Base-by-base conservation (phyloP, 257 asterid genomes). In the Knoxia roxburghii region DNA sequence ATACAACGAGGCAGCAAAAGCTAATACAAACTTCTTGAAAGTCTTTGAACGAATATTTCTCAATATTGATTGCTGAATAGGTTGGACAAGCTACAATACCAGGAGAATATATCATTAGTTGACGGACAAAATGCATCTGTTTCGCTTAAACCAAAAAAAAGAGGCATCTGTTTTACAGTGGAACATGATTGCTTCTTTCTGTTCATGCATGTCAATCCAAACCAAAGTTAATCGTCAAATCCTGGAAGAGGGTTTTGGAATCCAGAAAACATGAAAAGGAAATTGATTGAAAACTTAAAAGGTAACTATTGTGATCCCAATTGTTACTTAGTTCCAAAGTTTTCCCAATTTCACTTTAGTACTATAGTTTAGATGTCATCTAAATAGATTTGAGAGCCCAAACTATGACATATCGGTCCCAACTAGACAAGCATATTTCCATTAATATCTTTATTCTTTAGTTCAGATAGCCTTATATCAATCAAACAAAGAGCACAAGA, bases 21-120 rank as follows among this genome's bases (percentile, higher is more conserved):
- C 85, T 65, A 78, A 87, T 82, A 89, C 87, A 73, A 94, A 90
- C 71, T 76, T 86, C 54, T 87, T 87, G 63, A 94, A 70, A 48
- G 87, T 76, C 69, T 85, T 95, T 73, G 86, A 62, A 68, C 98
- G 90, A 56, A 94, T 76, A 78, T 91, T 98, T 40, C 98, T 96
- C 98, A 91, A 68, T 95, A 91, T 87, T 77, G 80, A 82, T 48
- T 84, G 96, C 76, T 88, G 79, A 2, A 96, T 88, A 74, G 98
- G 99, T 84, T 85, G 99, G 80, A 94, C 96, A 82, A 90, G 96
- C 99, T 94, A 77, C 74, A 48, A 70, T 54, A 68, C 73, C n/a
- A 50, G 32, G 69, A 74, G 60, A 70, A 21, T 2, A 30, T 27
- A 52, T 40, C 64, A 68, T 75, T 65, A 72, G 58, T 57, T 62